These are phyloP conservation scores for Pouteria campechiana DNA, from an alignment of 179 eudicot genomes.

Conservation along the genomic window DNA sequence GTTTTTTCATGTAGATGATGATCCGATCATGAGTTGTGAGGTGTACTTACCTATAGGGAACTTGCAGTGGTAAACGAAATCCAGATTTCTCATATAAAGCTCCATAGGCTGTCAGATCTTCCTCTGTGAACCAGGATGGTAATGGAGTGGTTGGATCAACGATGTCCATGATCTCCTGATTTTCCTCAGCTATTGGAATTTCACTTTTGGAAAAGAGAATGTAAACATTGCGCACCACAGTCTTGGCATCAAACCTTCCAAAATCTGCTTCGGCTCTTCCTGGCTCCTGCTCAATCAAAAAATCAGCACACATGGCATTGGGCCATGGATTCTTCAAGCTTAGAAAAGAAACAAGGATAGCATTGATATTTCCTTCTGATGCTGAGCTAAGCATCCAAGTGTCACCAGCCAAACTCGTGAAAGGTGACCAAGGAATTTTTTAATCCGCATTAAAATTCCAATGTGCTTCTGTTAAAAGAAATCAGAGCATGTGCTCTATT, in stretches of 20 bases:
- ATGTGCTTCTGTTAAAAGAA: too few species aligned
- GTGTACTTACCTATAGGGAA: constrained; percentile 52
- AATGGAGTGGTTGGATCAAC: constrained; percentile 41
- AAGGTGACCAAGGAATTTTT: too few species aligned
- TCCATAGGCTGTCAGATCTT: constrained; percentile 55
- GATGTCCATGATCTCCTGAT: constrained; percentile 65
- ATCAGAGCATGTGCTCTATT: too few species aligned
- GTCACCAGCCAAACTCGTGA: too few species aligned
- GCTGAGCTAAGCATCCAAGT: too few species aligned
- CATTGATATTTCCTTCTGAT: too few species aligned
- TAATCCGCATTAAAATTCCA: too few species aligned
- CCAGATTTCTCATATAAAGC: constrained; percentile 55
- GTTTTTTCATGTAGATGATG: too few species aligned
- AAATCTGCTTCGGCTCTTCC: constrained; percentile 78
- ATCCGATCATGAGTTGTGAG: too few species aligned
- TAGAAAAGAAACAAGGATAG: too few species aligned
- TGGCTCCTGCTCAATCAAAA: constrained; percentile 28
- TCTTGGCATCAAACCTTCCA: constrained; percentile 49
- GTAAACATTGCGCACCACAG: constrained; percentile 50
- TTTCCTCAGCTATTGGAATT: constrained; percentile 47
- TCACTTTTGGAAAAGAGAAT: constrained; percentile 52
- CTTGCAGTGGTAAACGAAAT: constrained; percentile 51
- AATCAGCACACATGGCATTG: background rate
- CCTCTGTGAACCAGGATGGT: constrained; percentile 63
- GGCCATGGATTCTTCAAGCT: background rate